A percentile compares a stretch with the other conserved stretches of the same genome.
These are phyloP conservation scores for Cyberlindnera sargentensis DNA, from an alignment of 805 yeast genomes.

Conservation along the genomic window DNA sequence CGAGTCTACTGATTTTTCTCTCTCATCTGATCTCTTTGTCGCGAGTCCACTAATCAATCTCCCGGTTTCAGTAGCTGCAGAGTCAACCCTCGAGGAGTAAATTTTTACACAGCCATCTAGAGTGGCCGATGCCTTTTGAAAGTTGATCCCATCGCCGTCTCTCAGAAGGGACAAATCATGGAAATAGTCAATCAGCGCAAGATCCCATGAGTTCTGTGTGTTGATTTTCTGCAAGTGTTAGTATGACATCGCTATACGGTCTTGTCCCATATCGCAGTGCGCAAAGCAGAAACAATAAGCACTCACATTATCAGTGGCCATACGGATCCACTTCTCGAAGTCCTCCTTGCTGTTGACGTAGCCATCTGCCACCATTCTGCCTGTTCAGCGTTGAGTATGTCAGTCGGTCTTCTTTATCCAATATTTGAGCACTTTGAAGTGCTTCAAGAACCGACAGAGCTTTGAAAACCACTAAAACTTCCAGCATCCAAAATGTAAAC, in stretches of 20 bases:
- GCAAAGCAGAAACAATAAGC: neutral
- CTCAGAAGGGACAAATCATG: slow-evolving; percentile 70
- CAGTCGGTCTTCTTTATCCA: too few relatives aligned
- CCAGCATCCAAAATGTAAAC: too few relatives aligned
- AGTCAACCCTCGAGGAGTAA: slow-evolving; percentile 87
- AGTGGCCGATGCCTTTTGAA: slow-evolving; percentile 86
- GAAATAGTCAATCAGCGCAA: slow-evolving; percentile 86
- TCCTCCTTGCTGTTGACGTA: slow-evolving; percentile 7
- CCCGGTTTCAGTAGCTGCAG: slow-evolving; percentile 88
- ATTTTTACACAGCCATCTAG: slow-evolving; percentile 92
- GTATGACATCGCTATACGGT: neutral
- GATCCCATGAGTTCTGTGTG: slow-evolving; percentile 80
- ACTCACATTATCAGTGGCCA: slow-evolving; percentile 23
- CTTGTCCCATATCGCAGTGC: too few relatives aligned
- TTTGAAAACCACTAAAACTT: too few relatives aligned
- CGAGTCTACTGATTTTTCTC: slow-evolving; percentile 17
- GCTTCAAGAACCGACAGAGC: too few relatives aligned
- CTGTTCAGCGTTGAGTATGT: too few relatives aligned
- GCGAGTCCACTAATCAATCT: slow-evolving; percentile 72
- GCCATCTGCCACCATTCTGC: neutral
- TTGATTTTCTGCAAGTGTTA: slow-evolving; percentile 49
- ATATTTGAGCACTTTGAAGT: too few relatives aligned
- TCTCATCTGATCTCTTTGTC: slow-evolving; percentile 20
- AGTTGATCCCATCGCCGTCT: slow-evolving; percentile 73
- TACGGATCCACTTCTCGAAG: slow-evolving; percentile 25